These are phyloP conservation scores for Dictyophora rubrovolvata DNA, from an alignment of 768 basidiomycete genomes.

Conservation along the genomic window DNA sequence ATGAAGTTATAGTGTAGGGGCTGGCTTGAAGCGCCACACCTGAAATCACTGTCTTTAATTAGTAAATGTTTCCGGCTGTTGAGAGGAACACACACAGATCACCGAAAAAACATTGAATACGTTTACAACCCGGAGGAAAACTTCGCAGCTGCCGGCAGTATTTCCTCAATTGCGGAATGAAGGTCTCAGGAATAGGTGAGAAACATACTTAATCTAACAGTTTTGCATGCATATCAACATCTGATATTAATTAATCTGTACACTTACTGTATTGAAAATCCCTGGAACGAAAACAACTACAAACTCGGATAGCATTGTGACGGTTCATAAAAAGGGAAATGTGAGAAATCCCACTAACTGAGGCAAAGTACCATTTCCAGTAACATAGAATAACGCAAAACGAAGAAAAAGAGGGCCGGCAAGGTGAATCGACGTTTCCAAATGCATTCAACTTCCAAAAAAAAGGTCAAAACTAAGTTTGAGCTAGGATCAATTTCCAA, in stretches of 20 bases:
- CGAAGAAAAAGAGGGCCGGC: neutral
- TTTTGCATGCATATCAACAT: too few species aligned
- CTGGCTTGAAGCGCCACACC: neutral
- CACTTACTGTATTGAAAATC: neutral
- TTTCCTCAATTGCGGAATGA: neutral
- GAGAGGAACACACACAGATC: neutral
- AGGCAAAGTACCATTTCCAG: neutral
- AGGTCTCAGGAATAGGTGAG: neutral
- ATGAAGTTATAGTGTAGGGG: neutral
- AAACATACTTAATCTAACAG: neutral
- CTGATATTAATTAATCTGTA: too few species aligned
- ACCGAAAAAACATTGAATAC: neutral
- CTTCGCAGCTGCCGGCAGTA: neutral
- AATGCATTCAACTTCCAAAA: neutral
- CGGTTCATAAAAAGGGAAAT: neutral
- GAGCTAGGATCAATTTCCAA: too few species aligned
- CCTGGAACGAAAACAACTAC: neutral
- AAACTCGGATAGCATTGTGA: neutral
- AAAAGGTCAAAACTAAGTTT: neutral
- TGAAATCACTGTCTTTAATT: neutral
- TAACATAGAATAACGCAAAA: neutral
- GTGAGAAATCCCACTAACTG: neutral
- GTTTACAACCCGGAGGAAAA: neutral
- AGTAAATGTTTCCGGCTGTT: neutral
- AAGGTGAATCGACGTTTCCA: neutral